These are phyloP conservation scores for Ogataea corticis DNA, from an alignment of 805 yeast species.

Conservation along the genomic window DNA sequence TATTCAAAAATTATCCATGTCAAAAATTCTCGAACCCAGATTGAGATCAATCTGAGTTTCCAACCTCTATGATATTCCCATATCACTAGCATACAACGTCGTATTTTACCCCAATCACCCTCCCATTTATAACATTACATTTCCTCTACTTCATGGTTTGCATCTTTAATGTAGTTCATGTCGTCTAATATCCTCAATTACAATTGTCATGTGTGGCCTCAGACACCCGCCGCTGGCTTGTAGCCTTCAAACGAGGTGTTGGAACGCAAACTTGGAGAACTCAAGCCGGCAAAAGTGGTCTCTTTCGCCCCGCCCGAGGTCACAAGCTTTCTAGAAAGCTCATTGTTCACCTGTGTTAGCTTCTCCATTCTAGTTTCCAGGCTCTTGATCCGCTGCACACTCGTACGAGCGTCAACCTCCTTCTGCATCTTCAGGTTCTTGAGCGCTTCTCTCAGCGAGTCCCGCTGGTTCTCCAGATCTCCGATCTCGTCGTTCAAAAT, in stretches of 20 bases:
- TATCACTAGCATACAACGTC: too few species aligned
- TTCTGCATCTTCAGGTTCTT: slow-evolving; percentile 29
- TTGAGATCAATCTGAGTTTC: too few species aligned
- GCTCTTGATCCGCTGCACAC: slow-evolving; percentile 26
- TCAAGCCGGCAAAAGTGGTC: neutral
- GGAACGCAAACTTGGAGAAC: slow-evolving; percentile 15
- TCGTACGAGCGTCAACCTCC: slow-evolving; percentile 27
- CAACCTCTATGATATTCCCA: too few species aligned
- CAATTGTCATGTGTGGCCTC: slow-evolving; percentile 1
- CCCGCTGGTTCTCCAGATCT: slow-evolving; percentile 31
- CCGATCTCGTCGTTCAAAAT: slow-evolving; percentile 16
- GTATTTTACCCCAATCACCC: too few species aligned
- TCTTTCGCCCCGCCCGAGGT: slow-evolving; percentile 3
- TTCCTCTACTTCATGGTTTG: too few species aligned
- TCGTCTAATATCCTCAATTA: too few species aligned
- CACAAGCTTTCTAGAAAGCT: slow-evolving; percentile 11
- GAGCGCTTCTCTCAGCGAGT: slow-evolving; percentile 33
- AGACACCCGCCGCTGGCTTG: neutral
- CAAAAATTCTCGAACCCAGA: neutral
- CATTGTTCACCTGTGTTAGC: slow-evolving; percentile 16
- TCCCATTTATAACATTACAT: too few species aligned
- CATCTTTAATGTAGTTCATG: too few species aligned
- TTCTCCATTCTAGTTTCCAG: slow-evolving; percentile 26
- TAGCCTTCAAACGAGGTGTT: too few species aligned
- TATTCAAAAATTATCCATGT: slow-evolving; percentile 1